These are phyloP conservation scores for Chondrostereum purpureum DNA, from an alignment of 1,284 basidiomycete genomes.

Conservation along the genomic window DNA sequence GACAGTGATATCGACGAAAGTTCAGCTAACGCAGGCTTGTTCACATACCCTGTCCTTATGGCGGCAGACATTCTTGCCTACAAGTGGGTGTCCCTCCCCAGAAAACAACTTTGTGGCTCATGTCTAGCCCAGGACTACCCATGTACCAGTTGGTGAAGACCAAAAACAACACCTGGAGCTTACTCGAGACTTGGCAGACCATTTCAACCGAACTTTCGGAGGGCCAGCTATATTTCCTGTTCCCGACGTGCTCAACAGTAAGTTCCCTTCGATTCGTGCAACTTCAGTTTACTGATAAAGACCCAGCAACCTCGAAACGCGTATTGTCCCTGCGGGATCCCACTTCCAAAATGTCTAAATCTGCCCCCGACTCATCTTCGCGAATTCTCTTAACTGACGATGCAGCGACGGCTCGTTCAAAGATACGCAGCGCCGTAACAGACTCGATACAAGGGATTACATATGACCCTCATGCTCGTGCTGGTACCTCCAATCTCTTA, in stretches of 20 bases:
- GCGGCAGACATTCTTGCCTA: conserved; percentile 91
- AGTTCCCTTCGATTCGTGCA: conserved; percentile 18
- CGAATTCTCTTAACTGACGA: conserved; percentile 85
- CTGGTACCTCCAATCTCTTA: conserved; percentile 82
- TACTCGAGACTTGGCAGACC: conserved; percentile 74
- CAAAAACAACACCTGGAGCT: conserved; percentile 93
- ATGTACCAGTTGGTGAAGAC: conserved; percentile 94
- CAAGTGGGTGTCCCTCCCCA: conserved; percentile 39
- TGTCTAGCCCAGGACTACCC: conserved; percentile 60
- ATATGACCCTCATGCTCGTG: conserved; percentile 72
- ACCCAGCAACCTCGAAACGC: conserved; percentile 66
- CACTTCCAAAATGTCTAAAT: conserved; percentile 92
- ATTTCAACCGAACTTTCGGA: conserved; percentile 71
- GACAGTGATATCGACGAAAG: conserved; percentile 79
- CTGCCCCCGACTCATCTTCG: conserved; percentile 72
- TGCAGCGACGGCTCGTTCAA: conserved; percentile 52
- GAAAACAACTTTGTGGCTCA: conserved; percentile 6
- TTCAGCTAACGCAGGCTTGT: conserved; percentile 76
- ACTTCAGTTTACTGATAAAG: background rate
- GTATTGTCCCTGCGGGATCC: conserved; percentile 85
- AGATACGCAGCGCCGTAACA: conserved; percentile 81
- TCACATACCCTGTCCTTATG: conserved; percentile 92
- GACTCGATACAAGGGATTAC: conserved; percentile 71
- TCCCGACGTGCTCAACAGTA: conserved; percentile 74
- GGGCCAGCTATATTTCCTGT: conserved; percentile 58